Conservation (phyloP, 1,284 basidiomycete species). For the Cronartium quercuum region DNA sequence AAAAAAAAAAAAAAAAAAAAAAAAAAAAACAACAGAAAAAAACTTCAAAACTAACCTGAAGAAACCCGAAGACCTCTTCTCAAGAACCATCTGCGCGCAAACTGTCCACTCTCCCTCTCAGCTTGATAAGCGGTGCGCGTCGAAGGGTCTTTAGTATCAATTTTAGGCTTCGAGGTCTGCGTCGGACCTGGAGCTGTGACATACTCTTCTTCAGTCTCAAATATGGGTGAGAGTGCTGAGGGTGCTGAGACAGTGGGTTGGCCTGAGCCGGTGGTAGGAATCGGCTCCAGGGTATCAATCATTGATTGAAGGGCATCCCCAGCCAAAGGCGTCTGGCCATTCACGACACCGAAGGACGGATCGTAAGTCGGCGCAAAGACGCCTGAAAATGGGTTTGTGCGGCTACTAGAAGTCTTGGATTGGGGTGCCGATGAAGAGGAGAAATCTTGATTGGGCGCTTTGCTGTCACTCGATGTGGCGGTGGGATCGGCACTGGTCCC, state of each 20-base stretch:
- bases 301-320: neutral
- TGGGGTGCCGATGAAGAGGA: neutral
- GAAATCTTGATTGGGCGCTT: neutral
- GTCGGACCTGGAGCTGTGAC: neutral
- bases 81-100: neutral
- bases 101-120: neutral
- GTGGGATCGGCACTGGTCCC: neutral
- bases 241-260: neutral
- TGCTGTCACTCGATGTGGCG: neutral
- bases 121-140: neutral
- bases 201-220: neutral
- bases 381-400: neutral
- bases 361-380: neutral
- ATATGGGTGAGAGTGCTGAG: neutral
- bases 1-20: too few species aligned
- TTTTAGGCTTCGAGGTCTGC: constrained; percentile 1
- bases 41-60: neutral
- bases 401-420: neutral
- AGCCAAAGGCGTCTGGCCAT: neutral
- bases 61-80: neutral
- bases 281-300: neutral
- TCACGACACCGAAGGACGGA: neutral
- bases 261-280: neutral
- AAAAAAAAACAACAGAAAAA: neutral
- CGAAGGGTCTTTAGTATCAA: neutral